phyloP scores from a whole-genome alignment of 176 grass and related monocot genomes.

The Eragrostis nindensis region DNA sequence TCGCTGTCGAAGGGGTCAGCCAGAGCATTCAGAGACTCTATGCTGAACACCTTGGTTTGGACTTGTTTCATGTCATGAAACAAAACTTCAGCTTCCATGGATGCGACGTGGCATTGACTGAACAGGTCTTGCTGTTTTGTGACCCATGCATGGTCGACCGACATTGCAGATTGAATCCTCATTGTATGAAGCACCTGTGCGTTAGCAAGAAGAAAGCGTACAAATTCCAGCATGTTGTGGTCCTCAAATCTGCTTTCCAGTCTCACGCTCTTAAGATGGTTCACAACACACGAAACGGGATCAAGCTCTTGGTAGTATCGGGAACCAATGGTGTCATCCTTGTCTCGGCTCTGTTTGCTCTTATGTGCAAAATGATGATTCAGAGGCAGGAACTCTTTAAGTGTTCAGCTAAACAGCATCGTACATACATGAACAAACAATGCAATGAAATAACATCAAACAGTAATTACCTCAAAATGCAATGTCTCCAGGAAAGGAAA shows the following conservation, averaged over 20 bases:
- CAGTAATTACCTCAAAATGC: constrained; percentile 39
- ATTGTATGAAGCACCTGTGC: constrained; percentile 41
- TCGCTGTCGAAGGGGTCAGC: constrained; percentile 33
- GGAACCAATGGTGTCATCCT: constrained; percentile 12
- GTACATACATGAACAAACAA: neutral
- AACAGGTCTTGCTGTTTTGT: constrained; percentile 29
- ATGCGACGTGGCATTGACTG: constrained; percentile 29
- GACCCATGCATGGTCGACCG: neutral
- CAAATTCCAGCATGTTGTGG: constrained; percentile 31
- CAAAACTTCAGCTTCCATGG: constrained; percentile 28
- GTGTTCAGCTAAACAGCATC: neutral
- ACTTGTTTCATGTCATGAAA: constrained; percentile 24
- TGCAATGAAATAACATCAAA: constrained; percentile 3
- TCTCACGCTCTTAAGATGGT: constrained; percentile 41
- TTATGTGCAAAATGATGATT: constrained; percentile 19
- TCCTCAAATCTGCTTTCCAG: constrained; percentile 8
- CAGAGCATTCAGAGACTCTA: constrained; percentile 18
- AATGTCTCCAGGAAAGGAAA: constrained; percentile 44
- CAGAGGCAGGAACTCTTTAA: neutral
- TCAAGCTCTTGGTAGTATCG: constrained; percentile 15
- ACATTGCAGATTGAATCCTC: constrained; percentile 38
- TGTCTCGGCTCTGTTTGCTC: neutral
- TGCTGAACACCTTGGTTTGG: neutral
- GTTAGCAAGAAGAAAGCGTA: constrained; percentile 42
- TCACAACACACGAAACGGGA: constrained; percentile 34